Evolutionary conservation across 257 asterid species (phyloP), one percentile per base, ranked within the genome.

Genomic region (Scutellaria baicalensis): DNA sequence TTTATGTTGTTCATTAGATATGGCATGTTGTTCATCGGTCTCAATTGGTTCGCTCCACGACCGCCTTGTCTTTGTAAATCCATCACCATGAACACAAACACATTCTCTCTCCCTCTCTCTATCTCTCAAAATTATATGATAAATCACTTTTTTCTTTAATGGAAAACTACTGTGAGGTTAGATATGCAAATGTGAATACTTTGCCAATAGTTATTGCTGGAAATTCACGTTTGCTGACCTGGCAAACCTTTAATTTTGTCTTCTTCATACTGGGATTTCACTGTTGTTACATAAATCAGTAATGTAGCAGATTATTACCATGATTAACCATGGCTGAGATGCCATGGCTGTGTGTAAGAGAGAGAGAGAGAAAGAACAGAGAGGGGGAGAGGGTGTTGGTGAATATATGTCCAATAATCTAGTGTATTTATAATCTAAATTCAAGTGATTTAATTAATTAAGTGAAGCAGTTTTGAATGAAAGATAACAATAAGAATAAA

Each of bases 171-270:
- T n/a, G n/a, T n/a, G n/a, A n/a, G n/a, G n/a, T n/a, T n/a, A n/a
- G n/a, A n/a, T n/a, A n/a, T n/a, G n/a, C n/a, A n/a, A n/a, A n/a
- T n/a, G n/a, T n/a, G n/a, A n/a, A n/a, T n/a, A n/a, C n/a, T n/a
- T n/a, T n/a, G n/a, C n/a, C n/a, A n/a, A n/a, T n/a, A n/a, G n/a
- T n/a, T 64, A 81, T 43, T 85, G 88, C 68, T 44, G 80, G 69
- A 84, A 87, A 55, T 36, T 47, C 40, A 69, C 88, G 35, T 11
- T 62, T 17, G 90, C 21, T 85, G 90, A 1, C 90, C 90, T n/a
- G 90, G 90, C 35, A 84, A 78, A 10, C 59, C 67, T 9, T 62
- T 58, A 39, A 84, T 73, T 43, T 33, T 68, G 69, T 82, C 84
- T 20, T 56, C 64, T 73, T 70, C 54, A 0, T 66, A 23, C 21